Evolutionary conservation across 495 filamentous ascomycete species (phyloP).

Genomic region (Annulohypoxylon stygium): DNA sequence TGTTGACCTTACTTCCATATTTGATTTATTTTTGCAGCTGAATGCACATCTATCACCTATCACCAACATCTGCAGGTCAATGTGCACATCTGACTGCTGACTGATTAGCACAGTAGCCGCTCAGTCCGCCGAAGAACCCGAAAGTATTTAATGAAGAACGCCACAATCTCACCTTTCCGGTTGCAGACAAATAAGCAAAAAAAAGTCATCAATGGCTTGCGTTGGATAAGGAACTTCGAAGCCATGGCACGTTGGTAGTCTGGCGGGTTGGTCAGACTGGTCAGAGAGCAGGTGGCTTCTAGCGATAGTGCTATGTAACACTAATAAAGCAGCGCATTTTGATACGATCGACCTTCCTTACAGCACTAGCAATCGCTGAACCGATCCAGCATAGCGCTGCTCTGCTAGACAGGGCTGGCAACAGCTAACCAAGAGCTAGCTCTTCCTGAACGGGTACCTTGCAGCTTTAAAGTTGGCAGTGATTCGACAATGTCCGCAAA

Average conservation of each 20-base stretch:
- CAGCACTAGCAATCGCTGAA: conserved; percentile 35
- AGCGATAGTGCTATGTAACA: conserved; percentile 1
- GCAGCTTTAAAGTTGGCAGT: conserved; percentile 37
- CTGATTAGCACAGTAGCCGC: conserved; percentile 36
- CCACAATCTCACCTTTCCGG: conserved; percentile 38
- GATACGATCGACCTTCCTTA: conserved; percentile 43
- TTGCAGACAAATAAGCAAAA: conserved; percentile 18
- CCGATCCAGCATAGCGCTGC: conserved; percentile 33
- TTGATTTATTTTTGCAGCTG: neutral
- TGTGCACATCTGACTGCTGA: neutral
- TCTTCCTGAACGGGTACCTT: conserved; percentile 52
- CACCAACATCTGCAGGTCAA: neutral
- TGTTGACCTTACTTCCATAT: neutral
- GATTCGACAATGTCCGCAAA: conserved; percentile 44
- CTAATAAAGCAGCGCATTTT: conserved; percentile 22
- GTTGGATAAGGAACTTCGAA: neutral
- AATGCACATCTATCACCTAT: neutral
- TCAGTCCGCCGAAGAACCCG: conserved; percentile 32
- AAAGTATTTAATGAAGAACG: conserved; percentile 42
- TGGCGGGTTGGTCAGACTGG: neutral
- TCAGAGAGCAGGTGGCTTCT: neutral
- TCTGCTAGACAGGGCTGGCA: conserved; percentile 24
- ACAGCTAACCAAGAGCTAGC: neutral
- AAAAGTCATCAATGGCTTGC: neutral
- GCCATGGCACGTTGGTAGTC: conserved; percentile 3